Conservation (phyloP, 2,329 filamentous ascomycete species). For the Trichoderma harzianum region DNA sequence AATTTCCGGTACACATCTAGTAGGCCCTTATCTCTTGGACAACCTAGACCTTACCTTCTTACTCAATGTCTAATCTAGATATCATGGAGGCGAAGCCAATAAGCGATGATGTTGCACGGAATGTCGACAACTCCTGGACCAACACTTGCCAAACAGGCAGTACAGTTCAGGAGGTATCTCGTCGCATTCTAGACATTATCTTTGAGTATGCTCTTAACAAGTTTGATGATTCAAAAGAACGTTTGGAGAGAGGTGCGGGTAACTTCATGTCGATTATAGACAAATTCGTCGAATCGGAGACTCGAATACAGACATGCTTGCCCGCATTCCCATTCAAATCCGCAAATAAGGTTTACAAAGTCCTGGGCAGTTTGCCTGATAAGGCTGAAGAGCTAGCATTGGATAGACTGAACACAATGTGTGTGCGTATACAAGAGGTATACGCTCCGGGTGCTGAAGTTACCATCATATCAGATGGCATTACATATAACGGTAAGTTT, state of each 20-base stretch:
- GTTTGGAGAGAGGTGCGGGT: conserved; percentile 20
- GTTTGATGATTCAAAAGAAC: conserved; percentile 24
- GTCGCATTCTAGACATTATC: conserved; percentile 26
- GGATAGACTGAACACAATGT: conserved; percentile 28
- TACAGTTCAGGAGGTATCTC: neutral
- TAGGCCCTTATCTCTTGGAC: neutral
- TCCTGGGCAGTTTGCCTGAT: conserved; percentile 30
- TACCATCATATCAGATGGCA: conserved; percentile 50
- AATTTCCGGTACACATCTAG: neutral
- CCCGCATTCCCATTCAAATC: conserved; percentile 35
- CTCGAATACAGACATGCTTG: conserved; percentile 26
- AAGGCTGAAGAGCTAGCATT: conserved; percentile 33
- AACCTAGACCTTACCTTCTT: neutral
- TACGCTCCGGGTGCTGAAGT: conserved; percentile 29
- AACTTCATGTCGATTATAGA: conserved; percentile 26
- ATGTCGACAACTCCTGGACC: neutral
- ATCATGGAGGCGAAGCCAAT: neutral
- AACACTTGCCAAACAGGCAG: neutral
- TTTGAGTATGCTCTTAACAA: conserved; percentile 29
- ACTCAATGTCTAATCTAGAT: neutral
- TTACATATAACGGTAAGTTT: conserved; percentile 50
- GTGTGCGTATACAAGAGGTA: conserved; percentile 26
- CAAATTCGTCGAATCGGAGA: conserved; percentile 23
- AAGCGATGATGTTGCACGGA: neutral
- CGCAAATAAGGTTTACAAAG: conserved; percentile 34